Evolutionary conservation across 371 early-diverging fungal genomes (phyloP).

Genomic region (Mortierella sp.): DNA sequence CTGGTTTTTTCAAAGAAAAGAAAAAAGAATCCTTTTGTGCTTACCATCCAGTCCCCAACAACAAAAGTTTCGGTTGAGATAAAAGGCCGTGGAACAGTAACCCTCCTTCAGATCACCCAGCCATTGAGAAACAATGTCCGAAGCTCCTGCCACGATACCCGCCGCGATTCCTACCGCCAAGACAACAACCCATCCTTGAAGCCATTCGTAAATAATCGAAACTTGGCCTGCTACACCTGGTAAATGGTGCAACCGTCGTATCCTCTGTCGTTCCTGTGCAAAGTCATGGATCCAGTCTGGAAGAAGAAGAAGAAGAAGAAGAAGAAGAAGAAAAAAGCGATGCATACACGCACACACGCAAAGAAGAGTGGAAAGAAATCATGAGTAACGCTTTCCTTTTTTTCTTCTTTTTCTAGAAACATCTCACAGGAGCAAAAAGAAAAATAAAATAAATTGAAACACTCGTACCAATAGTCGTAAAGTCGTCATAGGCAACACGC

Average conservation of each 20-base stretch:
- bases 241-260: slow-evolving; percentile 67
- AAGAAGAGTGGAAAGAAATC: no score
- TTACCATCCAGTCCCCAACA: slow-evolving; percentile 82
- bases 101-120: slow-evolving; percentile 86
- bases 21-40: neutral
- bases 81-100: slow-evolving; percentile 87
- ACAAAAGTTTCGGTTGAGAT: slow-evolving; percentile 89
- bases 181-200: slow-evolving; percentile 90
- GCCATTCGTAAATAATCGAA: slow-evolving; percentile 74
- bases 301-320: neutral
- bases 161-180: slow-evolving; percentile 74
- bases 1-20: slow-evolving; percentile 3
- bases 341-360: neutral
- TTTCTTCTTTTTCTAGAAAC: neutral
- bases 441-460: neutral
- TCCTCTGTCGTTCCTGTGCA: slow-evolving; percentile 87
- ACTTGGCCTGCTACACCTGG: slow-evolving; percentile 69
- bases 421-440: neutral
- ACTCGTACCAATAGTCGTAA: slow-evolving; percentile 65
- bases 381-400: no score
- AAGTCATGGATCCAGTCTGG: slow-evolving; percentile 94
- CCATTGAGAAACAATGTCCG: slow-evolving; percentile 84
- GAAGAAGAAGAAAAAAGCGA: neutral
- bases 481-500: slow-evolving; percentile 70
- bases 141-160: slow-evolving; percentile 84